Evolutionary conservation across 768 basidiomycete species (phyloP), one percentile per base, ranked within the genome.

Genomic region (Dioszegia aurantiaca): DNA sequence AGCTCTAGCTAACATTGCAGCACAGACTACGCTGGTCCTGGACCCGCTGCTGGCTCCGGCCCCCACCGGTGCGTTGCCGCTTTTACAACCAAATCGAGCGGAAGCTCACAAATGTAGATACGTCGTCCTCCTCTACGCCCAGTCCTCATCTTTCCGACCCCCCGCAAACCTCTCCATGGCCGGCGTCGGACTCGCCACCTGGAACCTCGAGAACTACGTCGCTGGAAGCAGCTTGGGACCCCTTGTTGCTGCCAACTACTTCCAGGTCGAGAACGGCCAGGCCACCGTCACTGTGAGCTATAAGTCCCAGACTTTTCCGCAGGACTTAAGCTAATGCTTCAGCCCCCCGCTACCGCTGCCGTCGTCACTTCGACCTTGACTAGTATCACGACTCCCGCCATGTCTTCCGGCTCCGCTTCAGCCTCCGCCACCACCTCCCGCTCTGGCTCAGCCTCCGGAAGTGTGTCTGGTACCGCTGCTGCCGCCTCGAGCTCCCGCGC

Each of bases 11-110:
- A 21, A 47, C 17, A 27, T 6, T 6, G 31, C 27, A 41, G 30
- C 16, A 88, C 86, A 10, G 76, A 78, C 39, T 90, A 89, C 68
- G 84, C 84, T 48, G 86, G 87, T 16, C 88, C 88, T 52, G 82
- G 81, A 54, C 88, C 88, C 54, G 78, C 85, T 19, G 72, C 79
- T 26, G 87, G 87, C 28, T 84, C 82, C 58, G 88, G 89, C 40
- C 80, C 87, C 53, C 89, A 90, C 75, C 83, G 88, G 86, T 86
- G 24, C 60, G 69, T 56, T 27, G 1, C 37, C 40, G 27, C 5
- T 16, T 8, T 40, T 8, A 24, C 31, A 3, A 39, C 10, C 3
- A 9, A n/a, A n/a, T n/a, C n/a, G n/a, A n/a, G n/a, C n/a, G n/a
- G n/a, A n/a, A 21, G 44, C 55, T 56, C 44, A 52, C 21, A 49